phyloP scores from a whole-genome alignment of 768 basidiomycete species.

The Crucibulum laeve region DNA sequence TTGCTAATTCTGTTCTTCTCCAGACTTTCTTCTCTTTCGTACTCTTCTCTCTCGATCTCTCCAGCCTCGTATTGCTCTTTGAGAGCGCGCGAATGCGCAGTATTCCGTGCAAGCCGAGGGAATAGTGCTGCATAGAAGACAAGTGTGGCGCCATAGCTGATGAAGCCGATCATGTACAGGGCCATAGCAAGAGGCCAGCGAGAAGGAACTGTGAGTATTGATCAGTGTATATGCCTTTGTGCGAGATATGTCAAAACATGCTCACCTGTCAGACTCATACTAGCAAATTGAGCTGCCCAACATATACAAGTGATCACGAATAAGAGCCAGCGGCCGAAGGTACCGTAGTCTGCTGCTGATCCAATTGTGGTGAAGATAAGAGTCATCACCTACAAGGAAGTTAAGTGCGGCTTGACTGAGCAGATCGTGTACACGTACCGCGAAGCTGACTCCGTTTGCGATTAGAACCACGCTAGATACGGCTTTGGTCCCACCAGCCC shows the following conservation, averaged over 20 bases:
- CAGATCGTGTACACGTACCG: conserved; percentile 32
- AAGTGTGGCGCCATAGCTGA: conserved; percentile 75
- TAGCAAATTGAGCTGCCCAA: conserved; percentile 79
- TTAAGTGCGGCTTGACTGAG: not conserved
- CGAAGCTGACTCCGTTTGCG: conserved; percentile 73
- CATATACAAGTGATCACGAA: conserved; percentile 66
- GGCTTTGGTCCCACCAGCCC: conserved; percentile 68
- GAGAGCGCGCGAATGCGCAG: conserved; percentile 52
- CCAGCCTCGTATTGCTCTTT: conserved; percentile 54
- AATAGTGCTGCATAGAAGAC: conserved; percentile 80
- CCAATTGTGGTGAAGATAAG: conserved; percentile 77
- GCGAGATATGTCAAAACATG: not conserved
- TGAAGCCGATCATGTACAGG: conserved; percentile 75
- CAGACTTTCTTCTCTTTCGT: conserved; percentile 70
- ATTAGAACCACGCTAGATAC: conserved; percentile 76
- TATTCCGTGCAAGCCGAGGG: conserved; percentile 79
- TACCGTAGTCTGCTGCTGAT: conserved; percentile 69
- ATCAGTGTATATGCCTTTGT: conserved; percentile 1
- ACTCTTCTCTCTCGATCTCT: conserved; percentile 55
- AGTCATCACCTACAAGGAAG: conserved; percentile 59
- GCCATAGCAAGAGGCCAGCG: conserved; percentile 78
- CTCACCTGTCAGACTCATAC: conserved; percentile 68
- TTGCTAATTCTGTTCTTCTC: conserved; percentile 87
- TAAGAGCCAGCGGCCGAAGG: conserved; percentile 78
- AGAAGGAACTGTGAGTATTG: conserved; percentile 42